phyloP scores from a whole-genome alignment of 2,329 filamentous ascomycete species.

The Dactylellina parvicollis region DNA sequence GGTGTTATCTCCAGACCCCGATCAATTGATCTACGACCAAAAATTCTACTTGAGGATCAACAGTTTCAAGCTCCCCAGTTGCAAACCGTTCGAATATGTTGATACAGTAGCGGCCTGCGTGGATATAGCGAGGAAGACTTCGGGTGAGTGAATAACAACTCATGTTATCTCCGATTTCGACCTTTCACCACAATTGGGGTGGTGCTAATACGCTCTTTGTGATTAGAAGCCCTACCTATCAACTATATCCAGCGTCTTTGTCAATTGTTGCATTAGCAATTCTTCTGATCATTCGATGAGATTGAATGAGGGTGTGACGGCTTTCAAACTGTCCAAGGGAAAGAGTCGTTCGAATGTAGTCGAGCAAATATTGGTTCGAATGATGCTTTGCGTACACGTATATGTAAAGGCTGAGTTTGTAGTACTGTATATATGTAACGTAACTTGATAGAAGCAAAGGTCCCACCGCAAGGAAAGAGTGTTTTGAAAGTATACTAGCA shows the following conservation, averaged over 20 bases:
- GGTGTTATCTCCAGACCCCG: background rate
- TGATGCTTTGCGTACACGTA: no score
- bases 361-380: no score
- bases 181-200: no score
- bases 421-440: no score
- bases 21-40: conserved; percentile 16
- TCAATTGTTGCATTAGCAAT: conserved; percentile 23
- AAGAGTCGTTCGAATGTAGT: no score
- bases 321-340: no score
- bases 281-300: no score
- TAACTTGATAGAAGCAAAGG: no score
- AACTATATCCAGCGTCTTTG: conserved; percentile 40
- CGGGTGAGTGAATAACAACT: background rate
- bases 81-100: conserved; percentile 25
- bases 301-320: no score
- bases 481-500: no score
- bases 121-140: background rate
- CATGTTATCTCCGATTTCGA: background rate
- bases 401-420: no score
- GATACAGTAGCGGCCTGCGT: conserved; percentile 11
- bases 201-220: background rate
- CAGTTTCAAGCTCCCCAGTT: conserved; percentile 10
- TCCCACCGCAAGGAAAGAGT: no score
- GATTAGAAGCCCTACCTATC: conserved; percentile 10
- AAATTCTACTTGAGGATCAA: conserved; percentile 30